These are phyloP conservation scores for Tephrocybe sp. DNA, from an alignment of 768 basidiomycete species.

Conservation along the genomic window DNA sequence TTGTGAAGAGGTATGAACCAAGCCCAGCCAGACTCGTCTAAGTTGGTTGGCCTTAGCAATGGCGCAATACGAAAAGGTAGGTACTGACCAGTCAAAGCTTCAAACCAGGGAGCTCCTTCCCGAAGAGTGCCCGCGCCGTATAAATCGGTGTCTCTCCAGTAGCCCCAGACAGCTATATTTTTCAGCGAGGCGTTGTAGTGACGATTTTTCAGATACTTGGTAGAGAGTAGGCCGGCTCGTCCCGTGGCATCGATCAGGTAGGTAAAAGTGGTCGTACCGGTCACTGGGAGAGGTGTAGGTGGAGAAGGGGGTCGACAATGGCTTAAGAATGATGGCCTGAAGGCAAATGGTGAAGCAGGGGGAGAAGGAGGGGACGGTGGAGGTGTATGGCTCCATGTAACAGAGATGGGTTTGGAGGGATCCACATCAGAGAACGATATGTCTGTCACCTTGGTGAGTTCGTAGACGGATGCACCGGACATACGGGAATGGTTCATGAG, in stretches of 20 bases:
- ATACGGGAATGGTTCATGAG: constrained; percentile 55
- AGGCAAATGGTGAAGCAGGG: constrained; percentile 37
- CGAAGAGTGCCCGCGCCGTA: constrained; percentile 53
- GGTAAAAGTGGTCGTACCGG: constrained; percentile 60
- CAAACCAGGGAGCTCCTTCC: constrained; percentile 66
- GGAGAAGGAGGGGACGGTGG: constrained; percentile 40
- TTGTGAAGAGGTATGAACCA: constrained; percentile 74
- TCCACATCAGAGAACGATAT: constrained; percentile 43
- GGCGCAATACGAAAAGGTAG: not conserved
- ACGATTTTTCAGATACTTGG: constrained; percentile 67
- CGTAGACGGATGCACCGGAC: constrained; percentile 52
- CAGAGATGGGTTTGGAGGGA: constrained; percentile 47
- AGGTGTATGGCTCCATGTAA: constrained; percentile 49
- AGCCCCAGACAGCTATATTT: constrained; percentile 80
- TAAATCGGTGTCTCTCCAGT: constrained; percentile 57
- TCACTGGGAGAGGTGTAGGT: constrained; percentile 20
- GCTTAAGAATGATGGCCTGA: constrained; percentile 25
- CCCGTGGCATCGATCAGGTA: constrained; percentile 76
- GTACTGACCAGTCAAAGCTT: constrained; percentile 62
- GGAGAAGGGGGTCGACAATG: constrained; percentile 11
- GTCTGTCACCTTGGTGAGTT: constrained; percentile 51
- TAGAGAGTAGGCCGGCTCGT: constrained; percentile 70
- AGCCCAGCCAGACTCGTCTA: constrained; percentile 71
- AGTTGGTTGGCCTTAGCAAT: not conserved
- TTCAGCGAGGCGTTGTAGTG: constrained; percentile 67